Percentiles rank a stretch among this genome's conserved stretches.
Conservation (phyloP, 257 asterid species). For the Capsicum baccatum region DNA sequence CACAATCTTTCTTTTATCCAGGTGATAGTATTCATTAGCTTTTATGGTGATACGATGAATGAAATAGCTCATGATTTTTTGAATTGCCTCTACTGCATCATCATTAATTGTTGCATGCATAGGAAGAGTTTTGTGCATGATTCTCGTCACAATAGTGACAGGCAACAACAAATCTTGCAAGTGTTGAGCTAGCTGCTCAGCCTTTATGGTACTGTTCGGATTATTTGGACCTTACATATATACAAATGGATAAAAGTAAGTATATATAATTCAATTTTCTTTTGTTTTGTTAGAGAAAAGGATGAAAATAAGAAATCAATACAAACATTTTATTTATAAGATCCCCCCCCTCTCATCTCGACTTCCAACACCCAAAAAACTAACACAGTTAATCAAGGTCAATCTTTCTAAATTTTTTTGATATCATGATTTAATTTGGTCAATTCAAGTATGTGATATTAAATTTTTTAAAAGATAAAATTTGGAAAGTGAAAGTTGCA, state of each 20-base stretch:
- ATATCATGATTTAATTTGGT: no score
- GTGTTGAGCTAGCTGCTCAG: background rate
- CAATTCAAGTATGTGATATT: no score
- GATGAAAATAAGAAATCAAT: background rate
- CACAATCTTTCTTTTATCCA: background rate
- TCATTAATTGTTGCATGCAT: background rate
- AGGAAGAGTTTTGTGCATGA: slow-evolving; percentile 1
- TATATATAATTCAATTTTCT: background rate
- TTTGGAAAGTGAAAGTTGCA: no score
- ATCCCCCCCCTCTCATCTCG: no score
- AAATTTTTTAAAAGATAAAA: no score
- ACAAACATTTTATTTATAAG: no score
- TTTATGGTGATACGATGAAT: background rate
- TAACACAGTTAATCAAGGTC: no score
- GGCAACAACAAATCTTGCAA: background rate
- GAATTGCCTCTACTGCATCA: background rate
- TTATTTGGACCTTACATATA: background rate
- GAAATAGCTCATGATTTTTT: background rate
- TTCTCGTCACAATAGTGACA: background rate
- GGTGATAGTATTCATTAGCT: background rate
- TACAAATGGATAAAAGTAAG: no score
- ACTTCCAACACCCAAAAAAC: no score
- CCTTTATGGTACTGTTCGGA: background rate
- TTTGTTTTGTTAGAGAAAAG: no score
- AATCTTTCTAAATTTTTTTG: no score